phyloP scores from a whole-genome alignment of 164 flowering plant genomes.

The Vitis riparia region DNA sequence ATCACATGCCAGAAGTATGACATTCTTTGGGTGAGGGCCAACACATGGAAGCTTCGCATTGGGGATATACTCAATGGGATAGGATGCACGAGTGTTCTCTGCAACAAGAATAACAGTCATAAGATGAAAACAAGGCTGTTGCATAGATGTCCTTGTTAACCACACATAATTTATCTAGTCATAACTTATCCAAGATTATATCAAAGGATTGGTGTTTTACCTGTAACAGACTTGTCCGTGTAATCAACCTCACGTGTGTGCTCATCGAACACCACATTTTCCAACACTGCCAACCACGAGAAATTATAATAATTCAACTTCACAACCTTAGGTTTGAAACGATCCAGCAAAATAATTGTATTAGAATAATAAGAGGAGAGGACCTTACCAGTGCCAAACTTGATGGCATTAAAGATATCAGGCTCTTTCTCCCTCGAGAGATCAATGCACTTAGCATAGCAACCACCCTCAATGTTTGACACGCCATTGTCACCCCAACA shows the following conservation, averaged over 20 bases:
- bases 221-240: slow-evolving; percentile 92
- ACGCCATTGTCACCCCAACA: slow-evolving; percentile 98
- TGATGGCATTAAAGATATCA: slow-evolving; percentile 96
- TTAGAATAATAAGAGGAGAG: not conserved
- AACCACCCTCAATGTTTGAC: slow-evolving; percentile 98
- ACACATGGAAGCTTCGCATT: slow-evolving; percentile 97
- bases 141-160: no score
- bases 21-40: slow-evolving; percentile 95
- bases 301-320: not conserved
- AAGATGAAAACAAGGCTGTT: no score
- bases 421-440: slow-evolving; percentile 92
- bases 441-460: slow-evolving; percentile 96
- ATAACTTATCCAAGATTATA: not conserved
- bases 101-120: slow-evolving; percentile 20
- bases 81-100: slow-evolving; percentile 97
- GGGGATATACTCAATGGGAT: slow-evolving; percentile 95
- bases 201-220: slow-evolving; percentile 26
- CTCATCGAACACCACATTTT: slow-evolving; percentile 97
- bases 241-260: slow-evolving; percentile 91
- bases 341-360: no score
- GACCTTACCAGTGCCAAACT: slow-evolving; percentile 86
- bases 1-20: slow-evolving; percentile 95
- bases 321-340: not conserved
- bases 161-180: no score
- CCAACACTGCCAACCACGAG: slow-evolving; percentile 62